Evolutionary conservation across 2,329 filamentous ascomycete genomes (phyloP).

Genomic region (Drechslera avenae): DNA sequence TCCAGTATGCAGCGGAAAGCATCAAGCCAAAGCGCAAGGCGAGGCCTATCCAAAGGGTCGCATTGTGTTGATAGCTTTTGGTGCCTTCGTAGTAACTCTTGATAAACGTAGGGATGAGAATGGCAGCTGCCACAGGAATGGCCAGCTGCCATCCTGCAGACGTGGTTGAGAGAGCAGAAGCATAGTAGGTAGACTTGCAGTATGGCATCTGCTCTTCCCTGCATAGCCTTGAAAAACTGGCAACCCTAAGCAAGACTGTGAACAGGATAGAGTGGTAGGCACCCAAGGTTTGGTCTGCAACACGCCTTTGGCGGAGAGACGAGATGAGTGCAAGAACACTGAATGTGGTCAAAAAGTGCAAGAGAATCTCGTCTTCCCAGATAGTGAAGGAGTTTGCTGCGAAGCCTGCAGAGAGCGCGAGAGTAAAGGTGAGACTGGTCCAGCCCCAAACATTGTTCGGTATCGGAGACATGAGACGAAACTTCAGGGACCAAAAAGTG

Average conservation of each 20-base stretch:
- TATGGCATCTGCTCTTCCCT: conserved; percentile 98
- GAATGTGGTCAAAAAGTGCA: conserved; percentile 91
- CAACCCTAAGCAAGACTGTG: conserved; percentile 74
- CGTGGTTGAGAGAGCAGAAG: conserved; percentile 87
- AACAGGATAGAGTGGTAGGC: conserved; percentile 87
- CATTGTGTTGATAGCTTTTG: conserved; percentile 84
- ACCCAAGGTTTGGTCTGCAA: conserved; percentile 73
- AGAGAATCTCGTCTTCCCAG: conserved; percentile 94
- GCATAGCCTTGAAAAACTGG: conserved; percentile 89
- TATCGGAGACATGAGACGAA: conserved; percentile 58
- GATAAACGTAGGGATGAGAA: conserved; percentile 74
- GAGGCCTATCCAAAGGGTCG: conserved; percentile 81
- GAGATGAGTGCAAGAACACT: conserved; percentile 75
- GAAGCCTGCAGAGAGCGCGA: conserved; percentile 91
- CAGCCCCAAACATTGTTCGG: conserved; percentile 88
- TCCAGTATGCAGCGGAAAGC: conserved; percentile 82
- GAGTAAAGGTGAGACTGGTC: conserved; percentile 77
- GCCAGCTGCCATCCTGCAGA: conserved; percentile 87
- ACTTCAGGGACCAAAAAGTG: conserved; percentile 50
- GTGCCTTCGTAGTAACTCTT: conserved; percentile 82
- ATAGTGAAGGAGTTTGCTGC: conserved; percentile 98
- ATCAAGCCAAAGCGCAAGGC: conserved; percentile 77
- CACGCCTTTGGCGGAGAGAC: conserved; percentile 72
- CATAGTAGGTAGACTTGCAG: conserved; percentile 94
- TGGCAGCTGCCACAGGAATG: conserved; percentile 76